Evolutionary conservation across 495 filamentous ascomycete species (phyloP).

Genomic region (Podospora anserina): DNA sequence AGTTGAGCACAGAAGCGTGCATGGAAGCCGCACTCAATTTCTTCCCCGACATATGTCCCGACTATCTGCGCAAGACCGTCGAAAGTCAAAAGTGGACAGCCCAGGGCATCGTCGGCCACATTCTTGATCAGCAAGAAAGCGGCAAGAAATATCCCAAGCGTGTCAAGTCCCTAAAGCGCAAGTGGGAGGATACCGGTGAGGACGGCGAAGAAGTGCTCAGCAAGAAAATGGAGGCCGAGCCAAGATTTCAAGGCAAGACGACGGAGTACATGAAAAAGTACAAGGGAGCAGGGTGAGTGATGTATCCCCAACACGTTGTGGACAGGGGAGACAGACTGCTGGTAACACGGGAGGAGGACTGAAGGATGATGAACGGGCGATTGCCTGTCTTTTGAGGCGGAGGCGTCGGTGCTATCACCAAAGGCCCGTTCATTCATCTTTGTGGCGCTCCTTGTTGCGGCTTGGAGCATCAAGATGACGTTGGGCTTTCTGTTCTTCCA

Average conservation of each 20-base stretch:
- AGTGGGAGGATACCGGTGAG: constrained; percentile 27
- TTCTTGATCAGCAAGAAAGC: constrained; percentile 38
- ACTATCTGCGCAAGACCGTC: constrained; percentile 26
- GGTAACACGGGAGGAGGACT: too few relatives aligned
- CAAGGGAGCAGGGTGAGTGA: constrained; percentile 19
- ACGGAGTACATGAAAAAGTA: constrained; percentile 17
- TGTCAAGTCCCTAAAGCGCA: constrained; percentile 33
- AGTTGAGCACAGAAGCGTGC: constrained; percentile 8
- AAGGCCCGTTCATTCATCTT: too few relatives aligned
- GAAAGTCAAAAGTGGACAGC: constrained; percentile 17
- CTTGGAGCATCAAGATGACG: too few relatives aligned
- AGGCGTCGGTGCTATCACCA: too few relatives aligned
- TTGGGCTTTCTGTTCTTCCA: too few relatives aligned
- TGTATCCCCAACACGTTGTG: background rate
- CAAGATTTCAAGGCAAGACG: background rate
- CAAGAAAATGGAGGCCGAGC: constrained; percentile 13
- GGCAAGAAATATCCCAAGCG: constrained; percentile 34
- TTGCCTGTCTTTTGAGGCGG: too few relatives aligned
- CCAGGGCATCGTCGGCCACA: constrained; percentile 22
- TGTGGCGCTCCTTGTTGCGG: too few relatives aligned
- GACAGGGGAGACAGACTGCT: too few relatives aligned
- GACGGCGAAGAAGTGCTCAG: constrained; percentile 17
- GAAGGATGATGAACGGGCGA: too few relatives aligned
- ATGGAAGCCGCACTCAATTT: constrained; percentile 26
- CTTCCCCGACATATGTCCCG: constrained; percentile 42